phyloP scores from a whole-genome alignment of 768 basidiomycete species.

The Hebeloma cylindrosporum region DNA sequence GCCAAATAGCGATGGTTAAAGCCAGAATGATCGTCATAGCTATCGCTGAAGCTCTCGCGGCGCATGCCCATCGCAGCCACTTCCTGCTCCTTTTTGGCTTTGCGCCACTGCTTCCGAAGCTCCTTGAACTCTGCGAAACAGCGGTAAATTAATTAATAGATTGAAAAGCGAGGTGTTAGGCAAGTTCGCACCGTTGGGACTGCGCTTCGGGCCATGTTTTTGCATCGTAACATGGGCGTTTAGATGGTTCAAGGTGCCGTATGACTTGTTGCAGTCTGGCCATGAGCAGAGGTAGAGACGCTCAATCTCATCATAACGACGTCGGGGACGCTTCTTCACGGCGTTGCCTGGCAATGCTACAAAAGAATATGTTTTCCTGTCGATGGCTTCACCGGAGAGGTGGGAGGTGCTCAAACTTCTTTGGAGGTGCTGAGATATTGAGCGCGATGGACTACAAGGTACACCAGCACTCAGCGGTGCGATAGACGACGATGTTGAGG shows the following conservation, averaged over 20 bases:
- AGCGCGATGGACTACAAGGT: conserved; percentile 28
- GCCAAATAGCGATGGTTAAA: conserved; percentile 29
- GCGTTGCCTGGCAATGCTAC: conserved; percentile 79
- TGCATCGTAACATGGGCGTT: conserved; percentile 99
- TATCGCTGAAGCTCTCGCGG: conserved; percentile 33
- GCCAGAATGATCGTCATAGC: conserved; percentile 31
- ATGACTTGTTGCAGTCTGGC: conserved; percentile 76
- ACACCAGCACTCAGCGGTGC: conserved; percentile 29
- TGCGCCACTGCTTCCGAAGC: conserved; percentile 93
- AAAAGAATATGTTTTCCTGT: conserved; percentile 77
- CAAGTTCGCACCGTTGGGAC: conserved; percentile 73
- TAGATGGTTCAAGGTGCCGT: conserved; percentile 94
- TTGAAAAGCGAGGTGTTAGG: conserved; percentile 2
- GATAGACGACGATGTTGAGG: conserved; percentile 53
- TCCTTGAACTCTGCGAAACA: conserved; percentile 88
- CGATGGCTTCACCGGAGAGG: conserved; percentile 35
- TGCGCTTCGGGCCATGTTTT: conserved; percentile 88
- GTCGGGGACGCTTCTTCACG: conserved; percentile 80
- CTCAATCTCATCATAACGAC: conserved; percentile 94
- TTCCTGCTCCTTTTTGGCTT: conserved; percentile 79
- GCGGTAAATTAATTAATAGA: conserved; percentile 17
- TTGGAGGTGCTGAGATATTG: conserved; percentile 30
- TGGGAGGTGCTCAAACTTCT: conserved; percentile 29
- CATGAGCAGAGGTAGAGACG: conserved; percentile 87
- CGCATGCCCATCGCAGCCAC: conserved; percentile 31